These are phyloP conservation scores for Eucalyptus grandis DNA, from an alignment of 345 rosid species.

Conservation along the genomic window DNA sequence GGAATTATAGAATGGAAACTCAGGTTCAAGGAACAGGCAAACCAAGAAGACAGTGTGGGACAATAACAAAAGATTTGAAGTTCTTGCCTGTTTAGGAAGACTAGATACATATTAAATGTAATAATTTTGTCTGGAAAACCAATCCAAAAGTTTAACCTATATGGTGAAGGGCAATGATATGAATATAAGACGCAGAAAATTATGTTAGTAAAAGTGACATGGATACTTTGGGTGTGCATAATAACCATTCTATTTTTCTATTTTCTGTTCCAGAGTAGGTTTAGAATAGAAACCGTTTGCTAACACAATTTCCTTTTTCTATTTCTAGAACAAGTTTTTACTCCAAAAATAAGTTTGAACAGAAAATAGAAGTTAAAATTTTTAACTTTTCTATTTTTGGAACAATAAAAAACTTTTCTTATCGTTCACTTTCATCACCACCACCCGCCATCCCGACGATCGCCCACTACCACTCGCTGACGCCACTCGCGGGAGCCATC, in stretches of 20 bases:
- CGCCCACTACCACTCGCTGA: too few species aligned
- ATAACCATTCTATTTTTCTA: too few species aligned
- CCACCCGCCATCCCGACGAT: accelerated
- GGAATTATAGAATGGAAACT: neutral
- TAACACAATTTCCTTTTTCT: too few species aligned
- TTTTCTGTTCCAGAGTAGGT: too few species aligned
- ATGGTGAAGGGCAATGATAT: neutral
- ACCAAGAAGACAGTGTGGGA: neutral
- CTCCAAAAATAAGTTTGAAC: too few species aligned
- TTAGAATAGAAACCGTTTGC: too few species aligned
- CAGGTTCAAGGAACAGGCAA: neutral
- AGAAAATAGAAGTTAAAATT: too few species aligned
- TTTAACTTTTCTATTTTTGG: too few species aligned
- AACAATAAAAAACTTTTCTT: too few species aligned
- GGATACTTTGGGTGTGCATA: neutral
- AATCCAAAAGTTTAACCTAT: neutral
- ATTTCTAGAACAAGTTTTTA: too few species aligned
- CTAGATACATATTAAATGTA: neutral
- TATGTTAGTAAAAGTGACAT: neutral
- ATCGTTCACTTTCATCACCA: too few species aligned
- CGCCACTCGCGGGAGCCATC: accelerated
- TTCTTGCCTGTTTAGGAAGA: neutral
- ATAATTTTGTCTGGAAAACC: neutral
- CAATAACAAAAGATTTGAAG: neutral
- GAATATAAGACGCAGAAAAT: neutral